phyloP scores from a whole-genome alignment of 148 eudicot species.

The Oxyria digyna region DNA sequence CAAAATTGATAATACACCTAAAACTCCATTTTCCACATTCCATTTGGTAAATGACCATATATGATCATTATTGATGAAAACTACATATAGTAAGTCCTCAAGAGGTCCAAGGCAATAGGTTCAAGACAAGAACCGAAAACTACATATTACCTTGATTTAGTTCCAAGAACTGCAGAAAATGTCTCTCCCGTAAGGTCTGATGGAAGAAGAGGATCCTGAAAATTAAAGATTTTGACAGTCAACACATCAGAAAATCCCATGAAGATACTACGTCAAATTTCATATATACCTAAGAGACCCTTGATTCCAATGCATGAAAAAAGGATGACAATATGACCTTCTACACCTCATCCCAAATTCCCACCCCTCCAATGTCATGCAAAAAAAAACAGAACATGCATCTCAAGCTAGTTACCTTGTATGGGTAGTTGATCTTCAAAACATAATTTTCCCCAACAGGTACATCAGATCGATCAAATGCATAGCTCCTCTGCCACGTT shows the following conservation, averaged over 20 bases:
- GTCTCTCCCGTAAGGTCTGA: conserved; percentile 72
- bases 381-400: not conserved
- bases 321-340: not conserved
- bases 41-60: not conserved
- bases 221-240: not conserved
- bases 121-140: not conserved
- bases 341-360: no score
- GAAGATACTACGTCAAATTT: not conserved
- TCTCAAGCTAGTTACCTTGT: conserved; percentile 39
- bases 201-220: conserved; percentile 74
- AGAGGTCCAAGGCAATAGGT: not conserved
- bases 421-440: conserved; percentile 80
- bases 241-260: not conserved
- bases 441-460: conserved; percentile 68
- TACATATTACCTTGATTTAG: conserved; percentile 54
- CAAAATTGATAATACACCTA: not conserved
- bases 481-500: conserved; percentile 65
- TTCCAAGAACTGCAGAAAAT: conserved; percentile 80
- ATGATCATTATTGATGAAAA: no score
- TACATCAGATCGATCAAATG: conserved; percentile 84
- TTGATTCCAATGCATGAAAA: not conserved
- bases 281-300: not conserved
- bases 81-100: not conserved
- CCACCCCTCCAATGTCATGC: not conserved
- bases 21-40: not conserved